phyloP scores from a whole-genome alignment of 2,329 filamentous ascomycete genomes.

The Arthrobotrys musiformis region DNA sequence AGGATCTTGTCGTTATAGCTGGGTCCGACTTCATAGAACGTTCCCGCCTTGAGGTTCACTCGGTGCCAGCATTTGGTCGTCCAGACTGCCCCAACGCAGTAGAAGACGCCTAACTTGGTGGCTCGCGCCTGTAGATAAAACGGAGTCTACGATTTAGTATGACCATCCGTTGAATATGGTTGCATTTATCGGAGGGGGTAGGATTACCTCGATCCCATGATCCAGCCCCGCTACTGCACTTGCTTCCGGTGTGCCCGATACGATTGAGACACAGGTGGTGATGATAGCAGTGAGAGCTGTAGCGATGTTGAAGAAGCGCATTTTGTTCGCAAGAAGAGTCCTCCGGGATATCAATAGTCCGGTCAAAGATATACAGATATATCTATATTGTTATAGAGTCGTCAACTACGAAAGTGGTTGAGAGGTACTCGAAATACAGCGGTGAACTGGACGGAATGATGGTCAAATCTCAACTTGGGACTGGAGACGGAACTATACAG shows the following conservation, averaged over 20 bases:
- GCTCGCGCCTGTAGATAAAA: constrained; percentile 10
- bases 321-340: constrained; percentile 19
- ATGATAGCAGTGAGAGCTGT: neutral
- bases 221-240: neutral
- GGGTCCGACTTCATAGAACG: constrained; percentile 24
- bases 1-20: constrained; percentile 29
- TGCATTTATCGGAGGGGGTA: too few relatives aligned
- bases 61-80: constrained; percentile 39
- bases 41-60: constrained; percentile 19
- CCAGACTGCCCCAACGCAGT: constrained; percentile 26
- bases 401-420: neutral
- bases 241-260: constrained; percentile 4
- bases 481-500: neutral
- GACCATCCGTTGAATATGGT: too few relatives aligned
- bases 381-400: neutral
- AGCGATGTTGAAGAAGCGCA: constrained; percentile 16
- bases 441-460: neutral
- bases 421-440: neutral
- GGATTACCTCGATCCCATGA: constrained; percentile 24
- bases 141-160: neutral
- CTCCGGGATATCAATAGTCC: neutral
- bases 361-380: neutral
- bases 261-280: neutral
- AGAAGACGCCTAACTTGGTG: constrained; percentile 33
- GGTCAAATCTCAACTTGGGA: constrained; percentile 14